Conservation (phyloP, 768 basidiomycete species). For the Phlebiopsis flavidoalba region DNA sequence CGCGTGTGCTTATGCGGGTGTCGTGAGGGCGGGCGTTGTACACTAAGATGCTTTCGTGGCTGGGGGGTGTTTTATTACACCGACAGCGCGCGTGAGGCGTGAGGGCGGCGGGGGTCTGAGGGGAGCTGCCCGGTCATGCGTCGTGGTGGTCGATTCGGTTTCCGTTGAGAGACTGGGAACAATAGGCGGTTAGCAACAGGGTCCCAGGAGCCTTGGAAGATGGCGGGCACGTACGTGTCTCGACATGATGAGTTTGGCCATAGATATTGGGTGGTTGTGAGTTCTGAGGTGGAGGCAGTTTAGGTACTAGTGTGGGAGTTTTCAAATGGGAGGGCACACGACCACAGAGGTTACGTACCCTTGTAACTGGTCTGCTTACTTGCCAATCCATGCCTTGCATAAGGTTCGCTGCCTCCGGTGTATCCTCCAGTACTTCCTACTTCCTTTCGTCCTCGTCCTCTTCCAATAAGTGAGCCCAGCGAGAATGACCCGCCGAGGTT, state of each 20-base stretch:
- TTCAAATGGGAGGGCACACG: not conserved
- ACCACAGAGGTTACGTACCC: slow-evolving; percentile 9
- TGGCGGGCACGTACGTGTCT: slow-evolving; percentile 23
- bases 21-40: not conserved
- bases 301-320: slow-evolving; percentile 10
- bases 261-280: slow-evolving; percentile 25
- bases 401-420: slow-evolving; percentile 20
- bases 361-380: slow-evolving; percentile 11
- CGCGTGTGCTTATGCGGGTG: slow-evolving; percentile 2
- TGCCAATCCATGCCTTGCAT: slow-evolving; percentile 25
- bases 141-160: slow-evolving; percentile 17
- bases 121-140: slow-evolving; percentile 18
- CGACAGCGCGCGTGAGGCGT: slow-evolving; percentile 14
- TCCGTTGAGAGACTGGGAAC: slow-evolving; percentile 18
- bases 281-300: slow-evolving; percentile 13
- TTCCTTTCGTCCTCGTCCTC: slow-evolving; percentile 21
- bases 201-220: not conserved
- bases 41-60: not conserved
- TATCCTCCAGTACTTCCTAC: slow-evolving; percentile 8
- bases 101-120: slow-evolving; percentile 19
- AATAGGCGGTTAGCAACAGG: not conserved
- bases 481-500: slow-evolving; percentile 23
- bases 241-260: slow-evolving; percentile 29
- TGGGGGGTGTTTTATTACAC: not conserved
- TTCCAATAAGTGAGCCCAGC: slow-evolving; percentile 20